Conservation (phyloP, 2,329 filamentous ascomycete species). For the Cryphonectria carpinicola region DNA sequence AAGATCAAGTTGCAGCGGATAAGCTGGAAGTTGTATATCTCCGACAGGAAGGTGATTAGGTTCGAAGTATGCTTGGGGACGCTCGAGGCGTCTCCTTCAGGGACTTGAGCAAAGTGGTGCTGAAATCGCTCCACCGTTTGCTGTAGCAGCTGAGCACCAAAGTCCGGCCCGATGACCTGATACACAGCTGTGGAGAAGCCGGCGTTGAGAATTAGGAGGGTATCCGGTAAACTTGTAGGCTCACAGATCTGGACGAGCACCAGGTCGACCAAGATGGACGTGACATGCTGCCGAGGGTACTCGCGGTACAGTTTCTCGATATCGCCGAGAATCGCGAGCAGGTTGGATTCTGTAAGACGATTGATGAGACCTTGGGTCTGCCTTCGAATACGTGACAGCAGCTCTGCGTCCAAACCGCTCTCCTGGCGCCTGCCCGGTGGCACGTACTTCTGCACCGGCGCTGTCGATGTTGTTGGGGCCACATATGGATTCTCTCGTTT, state of each 20-base stretch:
- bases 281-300: constrained; percentile 87
- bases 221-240: constrained; percentile 77
- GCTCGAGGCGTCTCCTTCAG: constrained; percentile 37
- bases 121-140: constrained; percentile 77
- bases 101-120: constrained; percentile 57
- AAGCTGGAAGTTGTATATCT: constrained; percentile 92
- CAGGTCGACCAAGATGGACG: constrained; percentile 75
- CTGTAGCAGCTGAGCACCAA: constrained; percentile 85
- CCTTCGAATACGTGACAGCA: constrained; percentile 69
- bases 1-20: constrained; percentile 83
- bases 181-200: constrained; percentile 89
- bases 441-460: constrained; percentile 72
- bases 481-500: constrained; percentile 82
- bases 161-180: constrained; percentile 83
- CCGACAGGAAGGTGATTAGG: constrained; percentile 78
- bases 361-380: constrained; percentile 91
- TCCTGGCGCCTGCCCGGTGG: constrained; percentile 79
- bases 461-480: constrained; percentile 61
- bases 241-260: constrained; percentile 81
- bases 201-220: constrained; percentile 87
- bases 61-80: constrained; percentile 70
- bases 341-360: constrained; percentile 86
- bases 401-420: constrained; percentile 66
- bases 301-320: constrained; percentile 83
- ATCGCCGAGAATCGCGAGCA: constrained; percentile 81